Conservation (phyloP, 1,284 basidiomycete species). For the Marasmius tenuissimus region DNA sequence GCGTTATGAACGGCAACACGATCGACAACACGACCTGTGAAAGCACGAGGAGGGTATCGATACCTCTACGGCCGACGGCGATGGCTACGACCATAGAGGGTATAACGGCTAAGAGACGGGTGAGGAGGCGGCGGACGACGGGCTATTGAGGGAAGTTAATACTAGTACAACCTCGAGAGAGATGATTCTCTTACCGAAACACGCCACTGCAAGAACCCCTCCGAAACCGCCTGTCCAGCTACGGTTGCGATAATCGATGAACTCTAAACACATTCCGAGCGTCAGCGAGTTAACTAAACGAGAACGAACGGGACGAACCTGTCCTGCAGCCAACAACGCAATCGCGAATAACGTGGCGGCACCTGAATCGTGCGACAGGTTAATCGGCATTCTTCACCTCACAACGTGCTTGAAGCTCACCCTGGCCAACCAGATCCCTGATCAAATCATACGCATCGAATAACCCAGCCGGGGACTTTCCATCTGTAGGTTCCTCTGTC, state of each 20-base stretch:
- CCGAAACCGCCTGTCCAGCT: conserved; percentile 80
- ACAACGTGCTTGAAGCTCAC: conserved; percentile 32
- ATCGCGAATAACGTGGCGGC: conserved; percentile 75
- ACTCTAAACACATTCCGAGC: conserved; percentile 32
- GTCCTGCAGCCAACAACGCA: conserved; percentile 76
- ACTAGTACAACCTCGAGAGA: no score
- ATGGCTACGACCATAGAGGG: conserved; percentile 84
- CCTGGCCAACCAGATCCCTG: conserved; percentile 53
- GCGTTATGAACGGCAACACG: conserved; percentile 85
- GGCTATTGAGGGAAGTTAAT: conserved; percentile 46
- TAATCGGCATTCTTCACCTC: neutral
- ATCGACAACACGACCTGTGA: conserved; percentile 90
- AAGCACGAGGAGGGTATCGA: conserved; percentile 82
- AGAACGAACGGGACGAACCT: conserved; percentile 44
- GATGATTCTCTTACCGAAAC: conserved; percentile 52
- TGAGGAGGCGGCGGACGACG: conserved; percentile 70
- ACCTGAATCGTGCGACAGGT: conserved; percentile 29
- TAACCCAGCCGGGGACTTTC: conserved; percentile 48
- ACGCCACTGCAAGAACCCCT: conserved; percentile 84
- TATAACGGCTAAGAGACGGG: conserved; percentile 83
- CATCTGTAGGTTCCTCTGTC: conserved; percentile 24
- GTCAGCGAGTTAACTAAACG: no score
- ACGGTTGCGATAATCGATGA: conserved; percentile 77
- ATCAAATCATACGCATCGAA: conserved; percentile 73
- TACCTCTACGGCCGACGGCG: conserved; percentile 71